Base-by-base conservation (phyloP, 2,329 filamentous ascomycete genomes). In the Penicillium olsonii region DNA sequence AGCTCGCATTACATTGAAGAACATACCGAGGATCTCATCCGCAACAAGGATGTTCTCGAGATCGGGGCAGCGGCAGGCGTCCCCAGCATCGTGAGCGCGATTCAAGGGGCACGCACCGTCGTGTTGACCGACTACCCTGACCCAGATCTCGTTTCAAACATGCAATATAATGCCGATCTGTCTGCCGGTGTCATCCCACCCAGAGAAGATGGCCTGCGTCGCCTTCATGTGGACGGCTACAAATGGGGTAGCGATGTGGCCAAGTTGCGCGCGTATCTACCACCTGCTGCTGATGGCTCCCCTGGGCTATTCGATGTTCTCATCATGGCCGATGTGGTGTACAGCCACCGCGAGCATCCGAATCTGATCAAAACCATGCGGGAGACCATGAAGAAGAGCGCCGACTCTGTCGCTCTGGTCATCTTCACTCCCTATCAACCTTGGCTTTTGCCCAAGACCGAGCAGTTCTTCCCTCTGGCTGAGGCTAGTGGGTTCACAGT, bases 341-440 rank as follows among this genome's bases (percentile, higher is more conserved):
- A 96, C 75, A 89, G 94, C 52, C 91, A 96, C 68, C 87, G 85
- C 4, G 91, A 96, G 74, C 92, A 96, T 65, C 76, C 73, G 2
- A 90, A 89, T 63, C 78, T 96, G 52, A 77, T 95, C 56, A 79
- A 81, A 56, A 90, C 87, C 4, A 82, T 96, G 52, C 76, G 81
- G 62, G 68, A 80, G 64, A 88, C 87, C 14, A 71, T 96, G 62
- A 81, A 79, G 59, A 77, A 74, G 53, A 69, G 74, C 3, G 61
- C 68, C 3, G 75, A 75, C 2, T 83, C 86, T 41, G 79, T 79
- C 45, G 90, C 91, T 2, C 82, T 92, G 61, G 91, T 96, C 7
- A 95, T 96, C 70, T 97, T 96, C 75, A 95, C 92, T 0, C 92
- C 90, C 17, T 96, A 97, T 72, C 80, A 94, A 55, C 92, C 92